phyloP scores from a whole-genome alignment of 148 eudicot genomes.

The Gaultheria prostrata region DNA sequence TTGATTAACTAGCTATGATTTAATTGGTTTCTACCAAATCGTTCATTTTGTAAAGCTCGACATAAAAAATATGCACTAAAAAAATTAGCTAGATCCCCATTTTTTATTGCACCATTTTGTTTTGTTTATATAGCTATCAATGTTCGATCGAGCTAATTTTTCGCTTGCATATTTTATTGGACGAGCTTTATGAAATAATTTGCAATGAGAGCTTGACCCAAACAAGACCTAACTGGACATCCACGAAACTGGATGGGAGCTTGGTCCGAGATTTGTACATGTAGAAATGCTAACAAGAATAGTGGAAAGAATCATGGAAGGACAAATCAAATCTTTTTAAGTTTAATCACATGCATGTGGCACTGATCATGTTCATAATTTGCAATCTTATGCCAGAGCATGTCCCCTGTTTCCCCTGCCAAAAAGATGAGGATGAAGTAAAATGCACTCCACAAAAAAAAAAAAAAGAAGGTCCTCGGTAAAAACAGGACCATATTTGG shows the following conservation, averaged over 20 bases:
- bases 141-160: too few relatives aligned
- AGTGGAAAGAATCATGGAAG: background rate
- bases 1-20: background rate
- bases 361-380: background rate
- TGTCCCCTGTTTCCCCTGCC: background rate
- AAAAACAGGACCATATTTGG: too few relatives aligned
- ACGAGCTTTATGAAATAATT: too few relatives aligned
- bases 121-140: too few relatives aligned
- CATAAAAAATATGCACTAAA: too few relatives aligned
- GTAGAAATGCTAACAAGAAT: background rate
- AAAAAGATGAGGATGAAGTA: background rate
- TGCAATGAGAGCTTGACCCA: too few relatives aligned
- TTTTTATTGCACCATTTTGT: too few relatives aligned
- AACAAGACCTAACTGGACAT: too few relatives aligned
- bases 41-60: too few relatives aligned
- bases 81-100: too few relatives aligned
- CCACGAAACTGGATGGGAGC: too few relatives aligned
- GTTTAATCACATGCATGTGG: background rate
- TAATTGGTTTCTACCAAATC: background rate
- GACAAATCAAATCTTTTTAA: background rate
- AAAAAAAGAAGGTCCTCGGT: background rate
- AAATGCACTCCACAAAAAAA: background rate
- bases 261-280: background rate
- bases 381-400: background rate
- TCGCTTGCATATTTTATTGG: too few relatives aligned